Percentiles rank a stretch among this genome's conserved stretches.
Evolutionary conservation across 176 grass and related monocot species (phyloP).

Genomic region (Tillandsia fasciculata): DNA sequence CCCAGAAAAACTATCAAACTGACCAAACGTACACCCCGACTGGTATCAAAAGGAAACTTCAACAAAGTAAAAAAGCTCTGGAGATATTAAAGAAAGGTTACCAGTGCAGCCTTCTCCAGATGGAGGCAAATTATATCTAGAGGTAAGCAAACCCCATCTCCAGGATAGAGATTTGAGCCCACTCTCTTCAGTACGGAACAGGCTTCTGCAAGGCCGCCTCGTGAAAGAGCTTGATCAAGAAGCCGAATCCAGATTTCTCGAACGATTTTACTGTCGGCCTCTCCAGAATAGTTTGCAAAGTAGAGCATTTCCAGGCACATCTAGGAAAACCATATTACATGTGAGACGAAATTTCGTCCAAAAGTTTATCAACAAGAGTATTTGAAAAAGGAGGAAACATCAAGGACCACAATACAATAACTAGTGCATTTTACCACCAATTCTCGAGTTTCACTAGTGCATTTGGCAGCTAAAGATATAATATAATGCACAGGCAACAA

Average conservation of each 20-base stretch:
- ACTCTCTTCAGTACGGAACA: constrained; percentile 88
- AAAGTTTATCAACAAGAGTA: background rate
- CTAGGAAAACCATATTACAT: constrained; percentile 29
- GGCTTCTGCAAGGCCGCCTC: constrained; percentile 76
- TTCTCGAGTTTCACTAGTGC: no score
- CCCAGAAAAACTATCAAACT: no score
- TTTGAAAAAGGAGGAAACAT: no score
- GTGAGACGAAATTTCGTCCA: background rate
- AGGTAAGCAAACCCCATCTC: constrained; percentile 66
- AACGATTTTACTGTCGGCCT: constrained; percentile 67
- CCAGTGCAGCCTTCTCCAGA: constrained; percentile 92
- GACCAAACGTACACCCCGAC: no score
- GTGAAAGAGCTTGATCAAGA: constrained; percentile 74
- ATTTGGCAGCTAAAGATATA: no score
- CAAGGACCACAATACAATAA: no score
- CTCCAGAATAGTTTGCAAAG: constrained; percentile 93
- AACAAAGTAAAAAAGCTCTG: background rate
- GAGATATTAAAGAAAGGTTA: constrained; percentile 8
- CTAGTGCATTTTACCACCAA: no score
- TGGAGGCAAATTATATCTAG: constrained; percentile 87
- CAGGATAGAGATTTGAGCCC: constrained; percentile 82
- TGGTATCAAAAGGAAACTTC: background rate
- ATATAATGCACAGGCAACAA: no score
- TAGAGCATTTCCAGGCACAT: constrained; percentile 95
- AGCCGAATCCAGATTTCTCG: constrained; percentile 85